Evolutionary conservation across 83 land plant species (phyloP), one percentile per base, ranked within the genome.

Genomic region (Larix sibirica): DNA sequence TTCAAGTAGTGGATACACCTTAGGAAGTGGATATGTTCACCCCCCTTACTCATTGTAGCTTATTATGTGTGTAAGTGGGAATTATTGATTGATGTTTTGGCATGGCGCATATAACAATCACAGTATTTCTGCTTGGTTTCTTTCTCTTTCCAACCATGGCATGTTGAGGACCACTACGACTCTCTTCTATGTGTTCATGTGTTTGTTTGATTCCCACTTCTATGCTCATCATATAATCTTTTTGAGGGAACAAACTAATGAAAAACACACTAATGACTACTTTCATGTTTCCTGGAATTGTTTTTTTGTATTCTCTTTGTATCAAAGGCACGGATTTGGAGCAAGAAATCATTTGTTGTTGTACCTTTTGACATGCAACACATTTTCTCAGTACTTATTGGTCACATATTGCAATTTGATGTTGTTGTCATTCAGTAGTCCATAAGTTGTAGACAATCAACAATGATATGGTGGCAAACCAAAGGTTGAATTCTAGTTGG

Each of bases 171-270:
- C 96, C 61, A 94, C 97, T 21, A 93, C 93, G 96, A 90, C 93
- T 81, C 86, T 95, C 2, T 62, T 95, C 71, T 95, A 96, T 96
- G 97, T 95, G n/a, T 95, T 95, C 83, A 95, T 95, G 97, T 96
- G 96, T 26, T 81, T 95, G 69, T 91, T 95, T 81, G 97, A 90
- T 65, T 94, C 96, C 20, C 93, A 95, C 80, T 85, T 94, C 3
- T 93, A 96, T 26, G 87, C 94, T 12, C 90, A 12, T 77, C 91
- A 36, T 90, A 95, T 84, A 95, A 93, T 83, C 87, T 94, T 90
- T 93, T 95, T 86, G 93, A 93, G 61, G 97, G 95, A 36, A 83
- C 92, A 26, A 90, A 95, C 60, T 95, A 96, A 95, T 93, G 88
- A 95, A 80, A 62, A 88, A 82, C 56, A 95, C 97, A 21, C 63